phyloP scores from a whole-genome alignment of 2,329 filamentous ascomycete species.

The Penicillium palitans region DNA sequence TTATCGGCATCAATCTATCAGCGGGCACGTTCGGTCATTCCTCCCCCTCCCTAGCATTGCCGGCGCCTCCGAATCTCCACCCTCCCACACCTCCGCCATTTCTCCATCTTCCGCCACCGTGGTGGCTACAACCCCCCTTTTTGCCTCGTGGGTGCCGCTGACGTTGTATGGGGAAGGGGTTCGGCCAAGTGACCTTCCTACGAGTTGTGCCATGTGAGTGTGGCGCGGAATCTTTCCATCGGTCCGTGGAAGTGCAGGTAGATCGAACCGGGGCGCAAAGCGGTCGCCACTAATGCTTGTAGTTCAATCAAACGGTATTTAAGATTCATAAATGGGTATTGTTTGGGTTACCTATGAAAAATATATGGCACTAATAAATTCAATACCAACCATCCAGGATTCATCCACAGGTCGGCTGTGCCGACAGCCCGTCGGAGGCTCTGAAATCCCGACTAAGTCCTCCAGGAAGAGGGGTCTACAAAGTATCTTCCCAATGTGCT shows the following conservation, averaged over 20 bases:
- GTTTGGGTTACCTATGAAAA: not conserved
- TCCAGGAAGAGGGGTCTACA: not conserved
- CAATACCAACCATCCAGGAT: not conserved
- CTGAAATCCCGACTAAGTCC: not conserved
- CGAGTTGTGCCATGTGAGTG: not conserved
- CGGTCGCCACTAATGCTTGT: not conserved
- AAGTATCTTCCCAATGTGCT: not conserved
- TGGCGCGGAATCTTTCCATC: not conserved
- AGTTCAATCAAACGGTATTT: not conserved
- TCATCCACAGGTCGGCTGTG: not conserved
- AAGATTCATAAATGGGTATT: not conserved
- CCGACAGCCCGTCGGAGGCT: not conserved
- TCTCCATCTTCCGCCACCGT: constrained; percentile 1
- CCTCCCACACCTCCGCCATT: constrained; percentile 7
- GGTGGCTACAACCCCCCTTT: not conserved
- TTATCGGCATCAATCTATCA: not conserved
- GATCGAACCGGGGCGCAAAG: not conserved
- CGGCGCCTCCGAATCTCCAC: constrained; percentile 16
- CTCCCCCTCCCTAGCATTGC: constrained; percentile 8
- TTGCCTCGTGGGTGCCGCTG: constrained; percentile 8
- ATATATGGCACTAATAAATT: not conserved
- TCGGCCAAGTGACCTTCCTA: not conserved
- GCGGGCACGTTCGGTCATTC: not conserved
- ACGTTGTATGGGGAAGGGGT: constrained; percentile 1
- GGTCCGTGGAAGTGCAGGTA: not conserved